These are phyloP conservation scores for Russula brevipes DNA, from an alignment of 768 basidiomycete species.

Conservation along the genomic window DNA sequence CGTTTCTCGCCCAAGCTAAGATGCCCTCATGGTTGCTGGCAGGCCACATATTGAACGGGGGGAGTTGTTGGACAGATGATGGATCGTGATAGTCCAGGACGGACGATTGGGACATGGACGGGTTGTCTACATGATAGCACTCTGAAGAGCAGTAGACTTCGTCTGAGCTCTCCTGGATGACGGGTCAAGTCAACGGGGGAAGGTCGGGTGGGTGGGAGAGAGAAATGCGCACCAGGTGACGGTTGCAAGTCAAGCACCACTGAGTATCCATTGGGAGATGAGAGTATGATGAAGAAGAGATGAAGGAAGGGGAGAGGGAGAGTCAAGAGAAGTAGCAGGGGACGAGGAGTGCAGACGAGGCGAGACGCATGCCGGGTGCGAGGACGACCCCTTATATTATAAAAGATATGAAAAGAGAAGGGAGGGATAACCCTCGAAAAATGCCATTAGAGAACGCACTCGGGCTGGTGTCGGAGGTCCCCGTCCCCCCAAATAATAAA, in stretches of 20 bases:
- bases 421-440: conserved; percentile 14
- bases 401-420: conserved; percentile 14
- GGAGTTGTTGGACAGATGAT: conserved; percentile 4
- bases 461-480: conserved; percentile 10
- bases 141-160: conserved; percentile 54
- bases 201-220: conserved; percentile 4
- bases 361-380: conserved; percentile 8
- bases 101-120: conserved; percentile 17
- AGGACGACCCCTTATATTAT: conserved; percentile 19
- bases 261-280: conserved; percentile 51
- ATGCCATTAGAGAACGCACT: not conserved
- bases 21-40: conserved; percentile 44
- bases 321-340: conserved; percentile 2
- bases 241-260: conserved; percentile 66
- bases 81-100: conserved; percentile 18
- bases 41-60: conserved; percentile 14
- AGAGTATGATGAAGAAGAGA: conserved; percentile 20
- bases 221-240: conserved; percentile 46
- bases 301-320: conserved; percentile 24
- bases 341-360: conserved; percentile 6
- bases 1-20: conserved; percentile 36
- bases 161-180: conserved; percentile 32
- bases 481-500: conserved; percentile 22
- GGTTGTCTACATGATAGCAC: conserved; percentile 34
- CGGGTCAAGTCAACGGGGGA: conserved; percentile 25